Conservation (phyloP, 345 rosid species). For the Eucalyptus sp. region DNA sequence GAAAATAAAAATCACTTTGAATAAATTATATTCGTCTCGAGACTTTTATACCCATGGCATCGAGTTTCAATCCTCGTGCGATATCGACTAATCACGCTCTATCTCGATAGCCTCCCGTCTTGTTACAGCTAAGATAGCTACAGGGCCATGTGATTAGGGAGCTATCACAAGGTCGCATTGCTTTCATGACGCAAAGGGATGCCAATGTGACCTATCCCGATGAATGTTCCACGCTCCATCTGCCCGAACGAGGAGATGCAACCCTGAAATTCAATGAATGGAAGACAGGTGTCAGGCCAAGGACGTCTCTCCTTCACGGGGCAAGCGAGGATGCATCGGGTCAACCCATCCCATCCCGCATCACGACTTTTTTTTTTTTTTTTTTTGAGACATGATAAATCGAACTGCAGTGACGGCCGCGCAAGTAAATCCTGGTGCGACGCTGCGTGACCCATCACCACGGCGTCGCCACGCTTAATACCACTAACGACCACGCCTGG, state of each 20-base stretch:
- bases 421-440: no score
- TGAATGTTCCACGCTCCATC: background rate
- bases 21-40: background rate
- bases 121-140: background rate
- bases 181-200: background rate
- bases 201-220: background rate
- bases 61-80: background rate
- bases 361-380: background rate
- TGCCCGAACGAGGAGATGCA: background rate
- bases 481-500: no score
- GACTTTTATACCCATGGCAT: background rate
- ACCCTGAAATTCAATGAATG: background rate
- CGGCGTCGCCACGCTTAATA: no score
- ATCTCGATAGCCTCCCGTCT: background rate
- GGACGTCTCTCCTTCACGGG: background rate
- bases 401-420: no score
- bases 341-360: background rate
- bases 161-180: background rate
- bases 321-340: background rate
- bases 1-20: background rate
- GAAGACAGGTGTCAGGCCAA: background rate
- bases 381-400: no score
- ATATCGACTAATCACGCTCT: background rate
- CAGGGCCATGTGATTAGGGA: background rate
- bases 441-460: no score